A percentile compares a stretch with the other conserved stretches of the same genome.
Evolutionary conservation across 1,284 basidiomycete genomes (phyloP).

Genomic region (Trichosporon sp.): DNA sequence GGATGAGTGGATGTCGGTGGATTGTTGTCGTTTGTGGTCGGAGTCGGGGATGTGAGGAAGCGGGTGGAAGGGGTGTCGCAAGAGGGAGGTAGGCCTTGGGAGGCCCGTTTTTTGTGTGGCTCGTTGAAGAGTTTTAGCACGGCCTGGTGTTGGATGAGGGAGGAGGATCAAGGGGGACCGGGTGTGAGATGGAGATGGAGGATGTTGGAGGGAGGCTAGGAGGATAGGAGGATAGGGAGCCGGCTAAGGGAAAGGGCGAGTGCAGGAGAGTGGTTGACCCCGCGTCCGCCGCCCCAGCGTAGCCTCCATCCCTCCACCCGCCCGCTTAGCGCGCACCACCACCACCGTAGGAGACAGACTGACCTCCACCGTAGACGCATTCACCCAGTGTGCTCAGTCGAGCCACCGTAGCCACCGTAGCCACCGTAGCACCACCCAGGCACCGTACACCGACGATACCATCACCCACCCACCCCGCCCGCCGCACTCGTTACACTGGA

Average conservation of each 20-base stretch:
- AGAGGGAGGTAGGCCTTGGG: neutral
- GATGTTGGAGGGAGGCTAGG: neutral
- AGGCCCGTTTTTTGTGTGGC: neutral
- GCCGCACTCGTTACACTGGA: neutral
- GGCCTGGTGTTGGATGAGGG: neutral
- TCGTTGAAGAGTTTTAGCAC: neutral
- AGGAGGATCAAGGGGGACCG: neutral
- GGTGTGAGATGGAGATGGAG: neutral
- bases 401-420: neutral
- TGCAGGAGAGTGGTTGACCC: slow-evolving; percentile 1
- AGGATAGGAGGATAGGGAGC: slow-evolving; percentile 3
- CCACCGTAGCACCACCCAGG: neutral
- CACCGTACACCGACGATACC: neutral
- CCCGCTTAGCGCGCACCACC: no score
- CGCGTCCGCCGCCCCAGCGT: neutral
- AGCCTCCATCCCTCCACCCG: neutral
- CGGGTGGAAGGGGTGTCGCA: neutral
- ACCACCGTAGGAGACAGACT: neutral
- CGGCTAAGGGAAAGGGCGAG: slow-evolving; percentile 7
- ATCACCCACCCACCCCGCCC: neutral
- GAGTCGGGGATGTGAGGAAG: neutral
- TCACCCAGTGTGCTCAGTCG: no score
- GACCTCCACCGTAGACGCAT: neutral
- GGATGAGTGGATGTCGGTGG: neutral
- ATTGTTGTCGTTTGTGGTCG: neutral